Evolutionary conservation across 805 yeast species (phyloP), one percentile per base, ranked within the genome.

Genomic region (Starmerella davenportii): DNA sequence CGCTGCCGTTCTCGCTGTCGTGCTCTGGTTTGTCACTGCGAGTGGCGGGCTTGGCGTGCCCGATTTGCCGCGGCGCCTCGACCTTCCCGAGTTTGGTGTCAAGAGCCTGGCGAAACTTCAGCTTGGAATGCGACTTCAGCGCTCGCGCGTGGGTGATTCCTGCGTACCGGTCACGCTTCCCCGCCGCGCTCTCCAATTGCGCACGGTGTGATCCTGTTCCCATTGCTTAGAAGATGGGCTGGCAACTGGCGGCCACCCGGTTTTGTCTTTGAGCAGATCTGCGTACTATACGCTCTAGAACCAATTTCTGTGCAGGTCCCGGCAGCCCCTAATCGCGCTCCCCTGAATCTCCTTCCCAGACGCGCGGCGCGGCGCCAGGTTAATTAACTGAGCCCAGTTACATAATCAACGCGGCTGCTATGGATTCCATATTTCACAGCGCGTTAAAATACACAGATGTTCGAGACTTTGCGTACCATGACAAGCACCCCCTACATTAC

Each of bases 401-500:
- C 19, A 29, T 29, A 29, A 29, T 29, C 32, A 29, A 7, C 19
- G 9, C 9, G 11, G 8, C 15, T 7, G 8, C 19, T 29, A 29
- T 29, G 32, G 32, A 29, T 7, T 8, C 32, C 19, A 17, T 29
- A 29, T 59, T 62, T 43, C 38, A 49, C 34, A 57, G 61, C 27
- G 56, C 62, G 19, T 47, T 58, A 21, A 42, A 48, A 21, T 58
- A 46, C 41, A 47, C 75, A 25, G 66, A 73, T 1, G 72, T 81
- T 16, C 72, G 74, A 44, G 96, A 87, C 58, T 87, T 72, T 62
- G 96, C 85, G 20, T 85, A 87, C 52, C 71, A 72, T 4, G 65
- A 62, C 14, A 58, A 65, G 21, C 74, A 80, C 45, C 85, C 90
- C 1, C 60, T 80, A 37, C 78, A 79, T 56, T 70, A 69, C 45